phyloP scores from a whole-genome alignment of 768 basidiomycete genomes.

The Fomitopsis pulvina region DNA sequence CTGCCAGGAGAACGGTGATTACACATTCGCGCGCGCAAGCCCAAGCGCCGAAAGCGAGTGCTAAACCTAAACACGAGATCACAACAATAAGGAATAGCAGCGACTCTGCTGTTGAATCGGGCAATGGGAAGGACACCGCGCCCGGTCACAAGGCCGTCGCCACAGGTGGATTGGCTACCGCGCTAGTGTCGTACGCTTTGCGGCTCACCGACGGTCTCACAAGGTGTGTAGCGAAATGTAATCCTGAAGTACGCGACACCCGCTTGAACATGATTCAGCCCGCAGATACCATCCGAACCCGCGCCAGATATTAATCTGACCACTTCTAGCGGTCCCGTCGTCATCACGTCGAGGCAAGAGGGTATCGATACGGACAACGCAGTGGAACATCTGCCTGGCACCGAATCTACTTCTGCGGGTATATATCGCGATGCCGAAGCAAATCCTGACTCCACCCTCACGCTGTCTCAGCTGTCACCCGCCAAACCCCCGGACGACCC shows the following conservation, averaged over 20 bases:
- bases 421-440: not conserved
- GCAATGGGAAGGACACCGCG: not conserved
- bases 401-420: not conserved
- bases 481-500: constrained; percentile 15
- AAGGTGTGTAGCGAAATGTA: constrained; percentile 5
- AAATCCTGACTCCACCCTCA: constrained; percentile 23
- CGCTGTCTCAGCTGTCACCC: constrained; percentile 49
- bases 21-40: not conserved
- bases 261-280: not conserved
- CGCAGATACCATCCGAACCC: not conserved
- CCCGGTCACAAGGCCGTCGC: not conserved
- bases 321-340: not conserved
- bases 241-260: not conserved
- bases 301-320: not conserved
- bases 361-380: not conserved
- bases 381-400: not conserved
- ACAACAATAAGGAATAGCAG: no score
- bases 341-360: not conserved
- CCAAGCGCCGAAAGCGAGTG: no score
- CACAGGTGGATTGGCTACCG: constrained; percentile 34
- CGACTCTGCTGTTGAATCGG: no score
- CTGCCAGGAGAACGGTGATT: not conserved
- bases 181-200: constrained; percentile 44
- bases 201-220: constrained; percentile 3
- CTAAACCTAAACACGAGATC: no score